Evolutionary conservation across 768 basidiomycete species (phyloP).

Genomic region (Royoungia palumana): DNA sequence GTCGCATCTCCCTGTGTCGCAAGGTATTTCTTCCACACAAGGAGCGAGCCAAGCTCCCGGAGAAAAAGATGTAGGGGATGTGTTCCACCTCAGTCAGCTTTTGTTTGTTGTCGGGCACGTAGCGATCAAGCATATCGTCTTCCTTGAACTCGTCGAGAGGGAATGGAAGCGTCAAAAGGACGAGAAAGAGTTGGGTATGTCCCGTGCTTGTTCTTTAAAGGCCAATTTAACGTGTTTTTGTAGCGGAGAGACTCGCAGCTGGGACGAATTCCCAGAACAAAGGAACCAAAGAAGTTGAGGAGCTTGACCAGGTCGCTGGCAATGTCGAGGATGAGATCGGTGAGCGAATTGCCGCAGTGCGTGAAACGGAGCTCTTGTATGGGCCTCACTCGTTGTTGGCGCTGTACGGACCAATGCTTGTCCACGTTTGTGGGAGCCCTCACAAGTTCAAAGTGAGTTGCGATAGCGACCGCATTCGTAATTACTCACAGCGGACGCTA

Average conservation of each 20-base stretch:
- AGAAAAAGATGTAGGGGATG: constrained; percentile 65
- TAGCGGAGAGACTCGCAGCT: constrained; percentile 60
- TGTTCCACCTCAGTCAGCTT: constrained; percentile 89
- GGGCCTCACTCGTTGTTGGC: constrained; percentile 78
- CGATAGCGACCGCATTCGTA: neutral
- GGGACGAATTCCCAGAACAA: constrained; percentile 36
- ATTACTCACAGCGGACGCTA: constrained; percentile 31
- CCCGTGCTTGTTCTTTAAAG: neutral
- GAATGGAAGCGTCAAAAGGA: constrained; percentile 98
- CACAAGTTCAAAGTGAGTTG: constrained; percentile 78
- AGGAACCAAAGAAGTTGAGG: constrained; percentile 64
- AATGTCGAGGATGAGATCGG: constrained; percentile 99
- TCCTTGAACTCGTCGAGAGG: constrained; percentile 90
- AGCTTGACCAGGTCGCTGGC: constrained; percentile 95
- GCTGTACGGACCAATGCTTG: constrained; percentile 85
- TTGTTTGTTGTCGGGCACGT: constrained; percentile 95
- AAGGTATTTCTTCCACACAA: constrained; percentile 11
- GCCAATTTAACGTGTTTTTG: neutral
- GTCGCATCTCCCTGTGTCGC: constrained; percentile 21
- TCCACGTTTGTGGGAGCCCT: constrained; percentile 87
- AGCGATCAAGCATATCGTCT: constrained; percentile 96
- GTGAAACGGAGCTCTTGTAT: constrained; percentile 86
- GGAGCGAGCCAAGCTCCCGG: constrained; percentile 9
- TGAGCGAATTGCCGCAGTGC: constrained; percentile 77
- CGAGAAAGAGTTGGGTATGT: constrained; percentile 72